phyloP scores from a whole-genome alignment of 2,329 filamentous ascomycete species.

The Colletotrichum euphorbiae region DNA sequence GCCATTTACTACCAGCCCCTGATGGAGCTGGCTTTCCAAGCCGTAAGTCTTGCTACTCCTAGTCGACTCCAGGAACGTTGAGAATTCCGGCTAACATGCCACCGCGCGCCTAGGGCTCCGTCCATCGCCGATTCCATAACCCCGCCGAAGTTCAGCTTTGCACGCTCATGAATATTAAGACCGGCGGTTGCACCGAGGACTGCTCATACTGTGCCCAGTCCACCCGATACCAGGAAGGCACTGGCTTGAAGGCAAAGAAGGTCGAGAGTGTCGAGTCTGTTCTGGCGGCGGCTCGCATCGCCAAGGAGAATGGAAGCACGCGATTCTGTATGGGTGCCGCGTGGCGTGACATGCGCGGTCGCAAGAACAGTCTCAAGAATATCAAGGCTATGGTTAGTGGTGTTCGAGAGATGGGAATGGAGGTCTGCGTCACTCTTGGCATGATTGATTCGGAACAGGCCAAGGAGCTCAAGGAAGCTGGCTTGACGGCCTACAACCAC shows the following conservation, averaged over 20 bases:
- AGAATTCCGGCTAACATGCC: not conserved
- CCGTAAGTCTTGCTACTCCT: slow-evolving; percentile 62
- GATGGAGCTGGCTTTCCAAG: slow-evolving; percentile 80
- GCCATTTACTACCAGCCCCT: slow-evolving; percentile 85
- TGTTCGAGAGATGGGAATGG: slow-evolving; percentile 85
- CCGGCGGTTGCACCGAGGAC: slow-evolving; percentile 90
- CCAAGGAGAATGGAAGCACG: slow-evolving; percentile 86
- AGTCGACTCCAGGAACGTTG: not conserved
- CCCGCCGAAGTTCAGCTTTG: slow-evolving; percentile 89
- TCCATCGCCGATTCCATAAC: slow-evolving; percentile 89
- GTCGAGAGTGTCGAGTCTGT: slow-evolving; percentile 85
- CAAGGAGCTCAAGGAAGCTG: slow-evolving; percentile 83
- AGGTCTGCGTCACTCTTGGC: slow-evolving; percentile 91
- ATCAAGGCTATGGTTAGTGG: slow-evolving; percentile 88
- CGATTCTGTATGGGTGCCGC: slow-evolving; percentile 96
- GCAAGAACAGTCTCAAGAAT: slow-evolving; percentile 85
- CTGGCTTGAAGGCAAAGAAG: slow-evolving; percentile 83
- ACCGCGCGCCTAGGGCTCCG: slow-evolving; percentile 66
- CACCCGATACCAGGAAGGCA: slow-evolving; percentile 80
- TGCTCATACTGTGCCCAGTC: slow-evolving; percentile 95
- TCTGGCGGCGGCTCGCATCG: slow-evolving; percentile 79
- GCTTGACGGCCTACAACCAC: slow-evolving; percentile 93
- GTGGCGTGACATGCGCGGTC: slow-evolving; percentile 93
- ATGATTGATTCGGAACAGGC: slow-evolving; percentile 90
- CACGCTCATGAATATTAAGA: slow-evolving; percentile 97